These are phyloP conservation scores for Moricandia arvensis DNA, from an alignment of 345 rosid species.

Conservation along the genomic window DNA sequence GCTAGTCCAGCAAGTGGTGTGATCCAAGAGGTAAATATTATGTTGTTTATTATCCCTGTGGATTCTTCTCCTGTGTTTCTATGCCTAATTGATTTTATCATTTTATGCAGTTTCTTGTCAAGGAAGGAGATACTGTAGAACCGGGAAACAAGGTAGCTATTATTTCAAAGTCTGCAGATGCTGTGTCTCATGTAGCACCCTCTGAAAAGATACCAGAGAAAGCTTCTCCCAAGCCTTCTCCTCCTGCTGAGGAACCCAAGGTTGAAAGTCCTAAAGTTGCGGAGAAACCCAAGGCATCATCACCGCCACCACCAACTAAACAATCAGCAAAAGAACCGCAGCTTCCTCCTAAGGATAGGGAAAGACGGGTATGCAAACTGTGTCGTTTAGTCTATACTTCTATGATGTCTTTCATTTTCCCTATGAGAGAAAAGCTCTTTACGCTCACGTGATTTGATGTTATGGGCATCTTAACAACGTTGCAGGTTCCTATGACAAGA, in stretches of 20 bases:
- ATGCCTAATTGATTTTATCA: background rate
- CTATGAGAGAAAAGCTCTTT: background rate
- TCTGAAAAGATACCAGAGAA: constrained; percentile 56
- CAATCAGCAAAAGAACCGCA: constrained; percentile 80
- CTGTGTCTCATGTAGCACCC: constrained; percentile 73
- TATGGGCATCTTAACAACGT: constrained; percentile 21
- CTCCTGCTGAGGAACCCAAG: constrained; percentile 56
- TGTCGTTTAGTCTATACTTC: constrained; percentile 2
- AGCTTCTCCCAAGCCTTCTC: constrained; percentile 53
- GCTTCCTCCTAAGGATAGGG: constrained; percentile 98
- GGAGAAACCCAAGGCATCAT: constrained; percentile 54
- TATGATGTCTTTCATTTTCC: background rate
- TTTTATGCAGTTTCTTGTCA: constrained; percentile 62
- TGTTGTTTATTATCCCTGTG: constrained; percentile 3
- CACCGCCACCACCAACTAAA: constrained; percentile 64
- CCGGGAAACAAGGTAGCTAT: constrained; percentile 85
- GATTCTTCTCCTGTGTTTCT: background rate
- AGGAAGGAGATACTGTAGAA: constrained; percentile 97
- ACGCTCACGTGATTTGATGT: constrained; percentile 15
- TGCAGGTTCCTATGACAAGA: constrained; percentile 98
- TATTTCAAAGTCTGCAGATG: constrained; percentile 86
- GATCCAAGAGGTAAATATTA: constrained; percentile 56
- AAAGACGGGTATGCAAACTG: constrained; percentile 72
- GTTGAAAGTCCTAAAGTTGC: constrained; percentile 44
- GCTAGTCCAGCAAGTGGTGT: constrained; percentile 86